These are phyloP conservation scores for Syncephalastrum monosporum DNA, from an alignment of 371 early-diverging fungal species.

Conservation along the genomic window DNA sequence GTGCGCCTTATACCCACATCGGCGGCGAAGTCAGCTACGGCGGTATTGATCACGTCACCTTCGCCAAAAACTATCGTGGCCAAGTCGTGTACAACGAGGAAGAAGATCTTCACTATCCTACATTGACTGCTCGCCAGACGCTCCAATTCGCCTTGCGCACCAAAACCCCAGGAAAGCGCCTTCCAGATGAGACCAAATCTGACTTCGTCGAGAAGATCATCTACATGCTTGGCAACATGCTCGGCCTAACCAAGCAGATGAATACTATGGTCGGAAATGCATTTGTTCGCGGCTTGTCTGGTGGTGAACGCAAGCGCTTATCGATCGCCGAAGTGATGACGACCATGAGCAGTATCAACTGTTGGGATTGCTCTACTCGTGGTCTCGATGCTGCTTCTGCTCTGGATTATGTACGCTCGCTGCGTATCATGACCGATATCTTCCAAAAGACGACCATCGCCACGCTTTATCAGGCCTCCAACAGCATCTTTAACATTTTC, in stretches of 20 bases:
- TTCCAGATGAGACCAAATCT: conserved; percentile 21
- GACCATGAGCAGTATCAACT: conserved; percentile 51
- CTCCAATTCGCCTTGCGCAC: conserved; percentile 47
- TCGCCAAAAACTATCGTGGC: conserved; percentile 34
- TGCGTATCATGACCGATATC: conserved; percentile 51
- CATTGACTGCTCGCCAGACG: conserved; percentile 49
- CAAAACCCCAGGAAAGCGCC: conserved; percentile 40
- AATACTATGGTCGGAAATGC: conserved; percentile 71
- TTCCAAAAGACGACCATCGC: conserved; percentile 53
- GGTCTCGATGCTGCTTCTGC: conserved; percentile 80
- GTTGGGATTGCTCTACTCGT: conserved; percentile 70
- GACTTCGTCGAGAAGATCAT: conserved; percentile 25
- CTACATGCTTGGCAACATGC: conserved; percentile 38
- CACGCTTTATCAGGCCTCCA: conserved; percentile 58
- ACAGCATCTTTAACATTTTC: conserved; percentile 60
- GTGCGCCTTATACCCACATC: conserved; percentile 50
- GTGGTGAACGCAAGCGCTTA: conserved; percentile 73
- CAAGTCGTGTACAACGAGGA: conserved; percentile 50
- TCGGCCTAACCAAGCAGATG: conserved; percentile 55
- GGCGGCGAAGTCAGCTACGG: conserved; percentile 39
- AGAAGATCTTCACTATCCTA: conserved; percentile 48
- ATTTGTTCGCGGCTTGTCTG: conserved; percentile 63
- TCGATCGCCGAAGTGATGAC: conserved; percentile 72
- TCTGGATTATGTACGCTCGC: conserved; percentile 52
- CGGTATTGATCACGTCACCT: conserved; percentile 35